Evolutionary conservation across 495 filamentous ascomycete genomes (phyloP).

Genomic region (Trichocladium uniseriatum): DNA sequence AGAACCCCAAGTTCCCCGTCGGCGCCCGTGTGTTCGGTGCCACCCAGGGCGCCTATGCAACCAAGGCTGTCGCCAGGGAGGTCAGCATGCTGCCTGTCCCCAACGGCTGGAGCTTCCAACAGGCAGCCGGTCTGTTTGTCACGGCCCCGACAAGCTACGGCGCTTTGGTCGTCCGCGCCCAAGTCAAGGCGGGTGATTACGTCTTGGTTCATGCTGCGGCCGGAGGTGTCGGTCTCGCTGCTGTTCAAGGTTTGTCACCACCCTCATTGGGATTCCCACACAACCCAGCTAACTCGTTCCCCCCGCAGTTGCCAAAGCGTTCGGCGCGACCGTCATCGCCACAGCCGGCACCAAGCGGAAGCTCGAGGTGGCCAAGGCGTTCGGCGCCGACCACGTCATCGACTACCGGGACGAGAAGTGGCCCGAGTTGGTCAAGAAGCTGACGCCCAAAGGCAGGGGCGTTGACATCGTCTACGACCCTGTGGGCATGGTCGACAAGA

Average conservation of each 20-base stretch:
- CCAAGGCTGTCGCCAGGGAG: slow-evolving; percentile 58
- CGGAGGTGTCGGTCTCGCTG: slow-evolving; percentile 83
- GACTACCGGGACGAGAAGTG: slow-evolving; percentile 64
- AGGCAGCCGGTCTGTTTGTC: slow-evolving; percentile 83
- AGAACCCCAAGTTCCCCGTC: slow-evolving; percentile 47
- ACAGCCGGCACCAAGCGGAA: slow-evolving; percentile 74
- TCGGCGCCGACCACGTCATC: slow-evolving; percentile 75
- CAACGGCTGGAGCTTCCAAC: slow-evolving; percentile 66
- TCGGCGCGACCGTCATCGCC: slow-evolving; percentile 81
- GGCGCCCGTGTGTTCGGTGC: slow-evolving; percentile 85
- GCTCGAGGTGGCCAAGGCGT: slow-evolving; percentile 63
- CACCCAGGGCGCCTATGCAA: slow-evolving; percentile 78
- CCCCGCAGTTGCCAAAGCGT: slow-evolving; percentile 64
- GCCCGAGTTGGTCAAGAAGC: slow-evolving; percentile 67
- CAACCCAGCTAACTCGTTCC: slow-evolving; percentile 3
- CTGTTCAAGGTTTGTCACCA: slow-evolving; percentile 55
- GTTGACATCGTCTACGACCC: slow-evolving; percentile 90
- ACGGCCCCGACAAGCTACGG: slow-evolving; percentile 88
- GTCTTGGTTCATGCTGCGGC: slow-evolving; percentile 91
- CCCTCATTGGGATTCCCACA: background rate
- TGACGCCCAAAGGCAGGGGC: slow-evolving; percentile 61
- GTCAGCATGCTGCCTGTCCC: slow-evolving; percentile 62
- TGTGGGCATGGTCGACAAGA: slow-evolving; percentile 74
- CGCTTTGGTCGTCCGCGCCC: slow-evolving; percentile 67
- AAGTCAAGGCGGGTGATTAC: slow-evolving; percentile 67